A percentile compares a stretch with the other conserved stretches of the same genome.
Evolutionary conservation across 2,329 filamentous ascomycete genomes (phyloP).

Genomic region (Nemania sp.): DNA sequence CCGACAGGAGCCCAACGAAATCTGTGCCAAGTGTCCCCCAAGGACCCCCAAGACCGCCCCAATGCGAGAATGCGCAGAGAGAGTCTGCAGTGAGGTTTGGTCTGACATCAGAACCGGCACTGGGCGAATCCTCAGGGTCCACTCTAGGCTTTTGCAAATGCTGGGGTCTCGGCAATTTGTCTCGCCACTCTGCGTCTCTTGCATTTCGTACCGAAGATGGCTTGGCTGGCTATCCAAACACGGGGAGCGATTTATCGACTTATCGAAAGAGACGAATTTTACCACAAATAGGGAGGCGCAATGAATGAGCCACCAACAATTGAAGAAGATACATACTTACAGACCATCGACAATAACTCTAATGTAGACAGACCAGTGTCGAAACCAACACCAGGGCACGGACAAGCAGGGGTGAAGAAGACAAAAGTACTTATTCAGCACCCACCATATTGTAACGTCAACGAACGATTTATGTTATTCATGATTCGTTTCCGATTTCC

Average conservation of each 20-base stretch:
- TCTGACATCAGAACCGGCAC: slow-evolving; percentile 38
- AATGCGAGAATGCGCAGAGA: slow-evolving; percentile 15
- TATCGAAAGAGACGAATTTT: background rate
- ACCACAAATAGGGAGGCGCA: background rate
- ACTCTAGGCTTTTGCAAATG: slow-evolving; percentile 22
- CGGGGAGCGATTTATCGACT: background rate
- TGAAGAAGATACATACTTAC: background rate
- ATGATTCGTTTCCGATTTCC: slow-evolving; percentile 20
- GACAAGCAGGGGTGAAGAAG: background rate
- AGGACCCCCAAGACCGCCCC: slow-evolving; percentile 1
- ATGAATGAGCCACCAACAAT: background rate
- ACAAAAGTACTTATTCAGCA: slow-evolving; percentile 3
- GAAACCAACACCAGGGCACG: background rate
- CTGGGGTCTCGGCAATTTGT: slow-evolving; percentile 35
- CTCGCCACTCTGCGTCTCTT: slow-evolving; percentile 14
- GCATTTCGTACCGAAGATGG: slow-evolving; percentile 3
- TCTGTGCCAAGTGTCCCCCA: slow-evolving; percentile 29
- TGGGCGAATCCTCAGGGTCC: slow-evolving; percentile 22
- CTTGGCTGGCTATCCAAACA: slow-evolving; percentile 11
- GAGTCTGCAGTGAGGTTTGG: slow-evolving; percentile 28
- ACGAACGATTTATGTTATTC: background rate
- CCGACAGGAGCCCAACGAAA: slow-evolving; percentile 28
- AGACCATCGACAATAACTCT: background rate
- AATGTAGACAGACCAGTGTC: background rate
- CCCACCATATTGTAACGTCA: slow-evolving; percentile 4